Evolutionary conservation across 2,329 filamentous ascomycete genomes (phyloP), one percentile per base, ranked within the genome.

Genomic region (Emericellopsis atlantica): DNA sequence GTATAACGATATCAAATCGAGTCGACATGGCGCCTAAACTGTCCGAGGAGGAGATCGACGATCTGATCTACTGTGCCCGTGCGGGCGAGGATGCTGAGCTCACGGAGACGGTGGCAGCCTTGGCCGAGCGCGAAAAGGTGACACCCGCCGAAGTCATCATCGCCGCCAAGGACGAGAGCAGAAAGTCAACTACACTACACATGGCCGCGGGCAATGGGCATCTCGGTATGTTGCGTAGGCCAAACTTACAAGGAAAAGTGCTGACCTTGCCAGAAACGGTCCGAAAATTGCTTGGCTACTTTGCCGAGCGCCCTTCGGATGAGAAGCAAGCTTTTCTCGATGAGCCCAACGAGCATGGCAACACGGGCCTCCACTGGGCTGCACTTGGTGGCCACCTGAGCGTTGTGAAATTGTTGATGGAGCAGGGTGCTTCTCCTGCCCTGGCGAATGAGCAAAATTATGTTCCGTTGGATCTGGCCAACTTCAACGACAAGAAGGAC

Each of bases 201-300:
- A 95, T 93, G 76, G 87, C 89, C 7, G 80, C 86, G 21, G 92
- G 86, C 22, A 98, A 98, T 57, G 90, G 90, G 2, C 82, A 95
- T 55, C 54, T 76, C 45, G 83, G 87, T 89, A 72, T 52, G 67
- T 42, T 22, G 3, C 29, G n/a, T 5, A 14, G n/a, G 9, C 4
- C 9, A 15, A 8, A 15, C 9, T 7, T 12, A 31, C 14, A 18
- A 18, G 26, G 18, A 8, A 9, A 12, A 14, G 12, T 39, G 16
- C n/a, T n/a, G 10, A 11, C 29, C n/a, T 3, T 9, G 16, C 7
- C 43, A 74, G 70, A 65, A 38, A 65, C 65, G 32, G 67, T 72
- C 16, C 62, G 52, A 32, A 52, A 59, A 37, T 52, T 74, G 36
- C 50, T 73, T 4, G 50, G 54, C n/a, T 58, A 60, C 45, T 68